A percentile compares a stretch with the other conserved stretches of the same genome.
These are phyloP conservation scores for Amauroascus verrucosus DNA, from an alignment of 2,329 filamentous ascomycete genomes.

Conservation along the genomic window DNA sequence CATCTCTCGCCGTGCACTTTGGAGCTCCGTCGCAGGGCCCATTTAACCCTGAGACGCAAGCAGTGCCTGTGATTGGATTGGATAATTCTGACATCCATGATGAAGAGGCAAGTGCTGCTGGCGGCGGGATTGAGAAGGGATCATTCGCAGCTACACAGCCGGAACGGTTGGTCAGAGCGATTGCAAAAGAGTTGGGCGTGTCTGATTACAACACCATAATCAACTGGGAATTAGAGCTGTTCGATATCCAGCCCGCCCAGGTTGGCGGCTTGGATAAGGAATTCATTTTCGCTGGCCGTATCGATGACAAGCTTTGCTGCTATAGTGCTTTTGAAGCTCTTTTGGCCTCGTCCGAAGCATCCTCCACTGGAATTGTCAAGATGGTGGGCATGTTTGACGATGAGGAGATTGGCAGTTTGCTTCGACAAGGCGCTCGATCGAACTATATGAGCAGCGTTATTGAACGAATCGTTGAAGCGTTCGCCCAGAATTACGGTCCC, in stretches of 20 bases:
- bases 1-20: conserved; percentile 89
- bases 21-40: conserved; percentile 57
- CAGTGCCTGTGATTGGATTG: conserved; percentile 85
- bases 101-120: conserved; percentile 20
- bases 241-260: conserved; percentile 75
- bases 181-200: conserved; percentile 67
- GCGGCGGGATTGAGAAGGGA: conserved; percentile 33
- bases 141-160: conserved; percentile 78
- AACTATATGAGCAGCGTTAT: conserved; percentile 79
- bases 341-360: conserved; percentile 50
- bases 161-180: conserved; percentile 69
- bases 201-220: conserved; percentile 63
- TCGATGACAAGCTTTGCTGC: conserved; percentile 96
- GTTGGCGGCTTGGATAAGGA: conserved; percentile 80
- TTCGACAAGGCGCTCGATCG: conserved; percentile 78
- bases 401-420: conserved; percentile 85
- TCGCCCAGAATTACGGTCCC: conserved; percentile 37
- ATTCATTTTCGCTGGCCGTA: conserved; percentile 87
- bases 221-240: conserved; percentile 96
- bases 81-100: conserved; percentile 55
- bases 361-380: conserved; percentile 59
- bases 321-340: conserved; percentile 83
- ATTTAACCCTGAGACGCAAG: conserved; percentile 82
- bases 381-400: conserved; percentile 92
- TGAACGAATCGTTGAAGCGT: conserved; percentile 64